A percentile compares a stretch with the other conserved stretches of the same genome.
phyloP scores from a whole-genome alignment of 805 yeast genomes.

The Metschnikowia koreensis region DNA sequence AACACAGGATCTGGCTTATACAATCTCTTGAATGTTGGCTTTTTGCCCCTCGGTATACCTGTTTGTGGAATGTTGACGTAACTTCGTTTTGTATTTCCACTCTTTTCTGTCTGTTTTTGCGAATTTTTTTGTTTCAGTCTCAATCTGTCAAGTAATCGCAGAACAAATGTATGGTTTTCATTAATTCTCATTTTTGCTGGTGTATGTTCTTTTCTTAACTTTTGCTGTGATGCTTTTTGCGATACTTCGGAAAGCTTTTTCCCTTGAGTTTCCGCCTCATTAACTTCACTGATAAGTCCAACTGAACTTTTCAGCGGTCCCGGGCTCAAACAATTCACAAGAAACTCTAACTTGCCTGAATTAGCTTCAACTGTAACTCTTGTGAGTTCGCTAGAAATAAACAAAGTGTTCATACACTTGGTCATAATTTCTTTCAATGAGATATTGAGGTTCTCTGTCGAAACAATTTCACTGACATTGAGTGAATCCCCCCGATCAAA shows the following conservation, averaged over 20 bases:
- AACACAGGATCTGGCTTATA: slow-evolving; percentile 28
- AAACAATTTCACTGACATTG: slow-evolving; percentile 23
- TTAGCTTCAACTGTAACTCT: slow-evolving; percentile 13
- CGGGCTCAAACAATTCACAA: not conserved
- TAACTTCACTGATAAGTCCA: not conserved
- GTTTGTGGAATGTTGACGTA: slow-evolving; percentile 17
- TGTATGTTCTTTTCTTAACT: no score
- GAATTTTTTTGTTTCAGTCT: not conserved
- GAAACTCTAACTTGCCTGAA: not conserved
- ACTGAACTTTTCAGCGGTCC: not conserved
- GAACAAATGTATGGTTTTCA: not conserved
- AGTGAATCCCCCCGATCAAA: slow-evolving; percentile 13
- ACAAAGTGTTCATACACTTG: slow-evolving; percentile 20
- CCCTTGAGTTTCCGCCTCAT: not conserved
- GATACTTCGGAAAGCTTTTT: not conserved
- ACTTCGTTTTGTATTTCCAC: not conserved
- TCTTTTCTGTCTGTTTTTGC: not conserved
- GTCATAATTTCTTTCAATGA: slow-evolving; percentile 24
- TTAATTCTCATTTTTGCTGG: not conserved
- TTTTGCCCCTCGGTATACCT: slow-evolving; percentile 25
- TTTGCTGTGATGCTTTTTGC: no score
- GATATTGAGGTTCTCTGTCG: slow-evolving; percentile 20
- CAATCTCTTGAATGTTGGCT: slow-evolving; percentile 20
- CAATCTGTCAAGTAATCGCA: not conserved
- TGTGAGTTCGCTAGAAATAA: slow-evolving; percentile 25